A percentile compares a stretch with the other conserved stretches of the same genome.
phyloP scores from a whole-genome alignment of 345 rosid genomes.

The Brassica cretica region DNA sequence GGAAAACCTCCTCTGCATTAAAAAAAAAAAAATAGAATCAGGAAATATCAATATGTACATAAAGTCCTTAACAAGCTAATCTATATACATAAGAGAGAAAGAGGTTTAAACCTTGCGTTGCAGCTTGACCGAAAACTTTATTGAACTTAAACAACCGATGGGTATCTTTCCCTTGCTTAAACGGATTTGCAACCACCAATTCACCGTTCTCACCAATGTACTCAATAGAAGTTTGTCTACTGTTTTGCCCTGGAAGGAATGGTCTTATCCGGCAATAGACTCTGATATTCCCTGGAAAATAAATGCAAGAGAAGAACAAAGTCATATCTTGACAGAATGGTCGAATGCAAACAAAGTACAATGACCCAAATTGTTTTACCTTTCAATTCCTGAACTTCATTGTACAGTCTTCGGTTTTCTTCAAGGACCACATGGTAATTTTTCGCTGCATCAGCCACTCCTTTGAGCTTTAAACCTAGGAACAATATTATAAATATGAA shows the following conservation, averaged over 20 bases:
- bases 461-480: constrained; percentile 76
- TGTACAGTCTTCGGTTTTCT: constrained; percentile 85
- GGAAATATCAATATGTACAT: background rate
- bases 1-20: constrained; percentile 79
- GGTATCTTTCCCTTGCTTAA: constrained; percentile 74
- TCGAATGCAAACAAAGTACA: constrained; percentile 18
- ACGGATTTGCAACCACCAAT: constrained; percentile 80
- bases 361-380: constrained; percentile 48
- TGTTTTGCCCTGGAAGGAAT: constrained; percentile 79
- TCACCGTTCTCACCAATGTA: constrained; percentile 90
- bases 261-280: constrained; percentile 96
- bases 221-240: constrained; percentile 70
- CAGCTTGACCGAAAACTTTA: constrained; percentile 78
- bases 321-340: constrained; percentile 8
- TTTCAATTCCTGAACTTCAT: constrained; percentile 95
- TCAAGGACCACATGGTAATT: constrained; percentile 75
- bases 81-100: constrained; percentile 2
- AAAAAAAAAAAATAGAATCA: background rate
- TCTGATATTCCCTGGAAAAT: constrained; percentile 80
- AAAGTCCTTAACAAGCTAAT: background rate
- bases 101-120: constrained; percentile 70
- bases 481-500: constrained; percentile 16
- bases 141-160: constrained; percentile 83
- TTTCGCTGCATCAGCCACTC: constrained; percentile 78
- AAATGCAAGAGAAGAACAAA: constrained; percentile 28